Conservation (phyloP, 805 yeast genomes). For the Torulaspora delbrueckii region DNA sequence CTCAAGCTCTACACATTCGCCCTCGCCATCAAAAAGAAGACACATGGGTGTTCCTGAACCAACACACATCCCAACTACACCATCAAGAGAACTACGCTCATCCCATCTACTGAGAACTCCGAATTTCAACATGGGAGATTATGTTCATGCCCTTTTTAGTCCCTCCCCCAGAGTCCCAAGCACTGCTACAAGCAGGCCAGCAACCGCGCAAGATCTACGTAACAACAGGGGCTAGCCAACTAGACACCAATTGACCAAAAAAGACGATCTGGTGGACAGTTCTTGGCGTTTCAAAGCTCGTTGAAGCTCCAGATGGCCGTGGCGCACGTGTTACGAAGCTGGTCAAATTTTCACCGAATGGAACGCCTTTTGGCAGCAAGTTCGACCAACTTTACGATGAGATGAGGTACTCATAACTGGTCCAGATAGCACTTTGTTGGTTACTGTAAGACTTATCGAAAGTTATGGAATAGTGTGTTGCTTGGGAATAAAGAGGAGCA, state of each 20-base stretch:
- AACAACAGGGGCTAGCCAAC: neutral
- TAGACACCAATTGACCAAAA: neutral
- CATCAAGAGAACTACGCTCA: constrained; percentile 26
- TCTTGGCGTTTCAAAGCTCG: neutral
- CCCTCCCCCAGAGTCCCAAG: constrained; percentile 33
- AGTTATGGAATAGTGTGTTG: neutral
- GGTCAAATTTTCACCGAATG: neutral
- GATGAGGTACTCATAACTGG: neutral
- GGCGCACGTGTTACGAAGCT: neutral
- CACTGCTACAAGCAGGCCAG: neutral
- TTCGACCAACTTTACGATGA: neutral
- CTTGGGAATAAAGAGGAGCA: neutral
- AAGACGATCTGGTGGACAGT: neutral
- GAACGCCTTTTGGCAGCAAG: neutral
- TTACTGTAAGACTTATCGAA: neutral
- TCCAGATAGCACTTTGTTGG: neutral
- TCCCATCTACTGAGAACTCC: constrained; percentile 27
- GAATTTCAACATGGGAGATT: constrained; percentile 36
- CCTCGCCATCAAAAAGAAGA: constrained; percentile 19
- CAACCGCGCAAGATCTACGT: constrained; percentile 1
- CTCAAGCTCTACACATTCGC: constrained; percentile 8
- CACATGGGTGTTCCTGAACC: constrained; percentile 2
- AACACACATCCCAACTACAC: constrained; percentile 26
- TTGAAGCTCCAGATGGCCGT: neutral
- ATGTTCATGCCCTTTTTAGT: constrained; percentile 35